Evolutionary conservation across 805 yeast genomes (phyloP).

Genomic region (Kuraishia ogatae): DNA sequence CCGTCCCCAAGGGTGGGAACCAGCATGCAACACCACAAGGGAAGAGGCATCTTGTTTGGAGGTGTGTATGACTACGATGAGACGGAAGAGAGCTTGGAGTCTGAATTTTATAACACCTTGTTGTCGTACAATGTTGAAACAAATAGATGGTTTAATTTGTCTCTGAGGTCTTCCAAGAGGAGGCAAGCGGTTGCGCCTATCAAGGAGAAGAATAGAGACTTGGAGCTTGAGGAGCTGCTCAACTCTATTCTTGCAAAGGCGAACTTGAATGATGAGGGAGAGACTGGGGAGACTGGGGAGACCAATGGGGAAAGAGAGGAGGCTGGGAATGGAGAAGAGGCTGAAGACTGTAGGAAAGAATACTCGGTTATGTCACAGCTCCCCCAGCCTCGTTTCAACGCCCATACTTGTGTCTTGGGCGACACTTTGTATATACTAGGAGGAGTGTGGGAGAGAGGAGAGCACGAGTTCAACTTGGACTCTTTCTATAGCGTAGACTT

Average conservation of each 20-base stretch:
- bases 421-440: slow-evolving; percentile 81
- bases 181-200: slow-evolving; percentile 29
- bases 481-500: slow-evolving; percentile 81
- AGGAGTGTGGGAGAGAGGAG: slow-evolving; percentile 86
- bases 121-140: slow-evolving; percentile 77
- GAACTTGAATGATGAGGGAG: slow-evolving; percentile 52
- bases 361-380: slow-evolving; percentile 50
- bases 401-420: slow-evolving; percentile 76
- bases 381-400: slow-evolving; percentile 88
- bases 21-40: slow-evolving; percentile 79
- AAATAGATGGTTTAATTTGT: slow-evolving; percentile 80
- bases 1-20: slow-evolving; percentile 96
- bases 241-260: slow-evolving; percentile 68
- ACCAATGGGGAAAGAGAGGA: slow-evolving; percentile 29
- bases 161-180: slow-evolving; percentile 54
- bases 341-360: slow-evolving; percentile 29
- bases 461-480: slow-evolving; percentile 76
- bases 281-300: slow-evolving; percentile 31
- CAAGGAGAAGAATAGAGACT: slow-evolving; percentile 52
- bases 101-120: slow-evolving; percentile 73
- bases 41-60: slow-evolving; percentile 88
- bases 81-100: slow-evolving; percentile 85
- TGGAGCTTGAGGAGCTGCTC: slow-evolving; percentile 74
- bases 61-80: slow-evolving; percentile 95
- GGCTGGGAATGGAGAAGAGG: slow-evolving; percentile 25